Percentiles rank a stretch among this genome's conserved stretches.
These are phyloP conservation scores for Craterostigma plantagineum DNA, from an alignment of 257 asterid genomes.

Conservation along the genomic window DNA sequence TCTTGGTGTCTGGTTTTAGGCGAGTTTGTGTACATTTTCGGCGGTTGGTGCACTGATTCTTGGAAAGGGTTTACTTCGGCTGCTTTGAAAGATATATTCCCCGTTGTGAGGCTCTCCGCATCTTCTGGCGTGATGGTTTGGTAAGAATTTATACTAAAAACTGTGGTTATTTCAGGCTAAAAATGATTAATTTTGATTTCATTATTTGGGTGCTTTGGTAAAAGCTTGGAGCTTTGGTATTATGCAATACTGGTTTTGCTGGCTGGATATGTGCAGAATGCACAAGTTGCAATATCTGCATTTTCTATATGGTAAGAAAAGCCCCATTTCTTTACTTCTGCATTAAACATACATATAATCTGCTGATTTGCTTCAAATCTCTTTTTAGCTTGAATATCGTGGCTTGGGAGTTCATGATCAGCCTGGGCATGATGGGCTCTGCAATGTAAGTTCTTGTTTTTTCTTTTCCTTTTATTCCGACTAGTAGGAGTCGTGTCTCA, in stretches of 20 bases:
- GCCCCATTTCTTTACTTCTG: not conserved
- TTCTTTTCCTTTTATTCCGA: no score
- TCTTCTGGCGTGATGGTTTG: not conserved
- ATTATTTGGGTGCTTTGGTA: not conserved
- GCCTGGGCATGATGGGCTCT: conserved; percentile 51
- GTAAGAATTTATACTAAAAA: no score
- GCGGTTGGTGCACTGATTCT: not conserved
- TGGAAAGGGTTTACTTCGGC: not conserved
- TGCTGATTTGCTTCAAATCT: not conserved
- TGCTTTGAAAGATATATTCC: not conserved
- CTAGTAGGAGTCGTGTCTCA: no score
- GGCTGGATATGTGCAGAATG: conserved; percentile 53
- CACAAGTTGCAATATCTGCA: conserved; percentile 47
- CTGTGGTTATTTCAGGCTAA: no score
- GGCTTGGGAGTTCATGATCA: conserved; percentile 48
- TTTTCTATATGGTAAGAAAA: conserved; percentile 40
- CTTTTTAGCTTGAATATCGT: conserved; percentile 30
- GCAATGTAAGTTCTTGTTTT: conserved; percentile 25
- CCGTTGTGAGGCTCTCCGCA: not conserved
- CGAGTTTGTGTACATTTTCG: not conserved
- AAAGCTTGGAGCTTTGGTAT: conserved; percentile 58
- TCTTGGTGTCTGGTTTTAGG: not conserved
- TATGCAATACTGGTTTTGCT: conserved; percentile 41
- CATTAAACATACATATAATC: no score
- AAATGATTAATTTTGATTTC: not conserved